These are phyloP conservation scores for Phytomonas francai DNA, from an alignment of 208 protist genomes.

Conservation along the genomic window DNA sequence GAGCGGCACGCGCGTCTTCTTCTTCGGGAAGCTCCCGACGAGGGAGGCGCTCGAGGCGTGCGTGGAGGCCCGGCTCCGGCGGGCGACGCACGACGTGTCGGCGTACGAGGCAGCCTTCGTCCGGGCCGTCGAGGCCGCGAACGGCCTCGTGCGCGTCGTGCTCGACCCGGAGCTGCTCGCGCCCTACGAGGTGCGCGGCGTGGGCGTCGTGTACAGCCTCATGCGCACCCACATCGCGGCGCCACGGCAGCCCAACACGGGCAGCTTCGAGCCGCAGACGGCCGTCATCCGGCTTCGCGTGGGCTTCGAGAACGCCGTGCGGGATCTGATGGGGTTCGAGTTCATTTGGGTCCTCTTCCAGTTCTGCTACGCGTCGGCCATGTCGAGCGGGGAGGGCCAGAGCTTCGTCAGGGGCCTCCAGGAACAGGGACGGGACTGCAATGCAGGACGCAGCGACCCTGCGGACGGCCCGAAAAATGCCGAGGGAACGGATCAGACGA, in stretches of 20 bases:
- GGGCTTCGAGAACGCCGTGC: conserved; percentile 79
- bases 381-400: conserved; percentile 54
- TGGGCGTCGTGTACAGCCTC: conserved; percentile 79
- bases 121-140: conserved; percentile 60
- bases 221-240: conserved; percentile 79
- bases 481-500: not conserved
- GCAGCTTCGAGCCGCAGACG: conserved; percentile 67
- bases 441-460: not conserved
- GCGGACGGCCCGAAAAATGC: not conserved
- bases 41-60: conserved; percentile 58
- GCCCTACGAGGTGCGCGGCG: conserved; percentile 64
- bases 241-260: conserved; percentile 75
- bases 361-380: conserved; percentile 72
- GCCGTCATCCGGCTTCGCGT: conserved; percentile 71
- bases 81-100: conserved; percentile 49
- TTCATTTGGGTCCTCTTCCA: conserved; percentile 90
- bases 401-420: conserved; percentile 19
- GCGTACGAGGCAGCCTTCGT: conserved; percentile 66
- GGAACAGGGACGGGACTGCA: conserved; percentile 1
- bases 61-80: conserved; percentile 62
- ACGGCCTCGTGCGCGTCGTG: conserved; percentile 57
- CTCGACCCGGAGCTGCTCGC: conserved; percentile 64
- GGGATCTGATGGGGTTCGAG: conserved; percentile 79
- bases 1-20: conserved; percentile 52
- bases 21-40: conserved; percentile 77